A percentile compares a stretch with the other conserved stretches of the same genome.
Conservation (phyloP, 768 basidiomycete genomes). For the Pholiota molesta region DNA sequence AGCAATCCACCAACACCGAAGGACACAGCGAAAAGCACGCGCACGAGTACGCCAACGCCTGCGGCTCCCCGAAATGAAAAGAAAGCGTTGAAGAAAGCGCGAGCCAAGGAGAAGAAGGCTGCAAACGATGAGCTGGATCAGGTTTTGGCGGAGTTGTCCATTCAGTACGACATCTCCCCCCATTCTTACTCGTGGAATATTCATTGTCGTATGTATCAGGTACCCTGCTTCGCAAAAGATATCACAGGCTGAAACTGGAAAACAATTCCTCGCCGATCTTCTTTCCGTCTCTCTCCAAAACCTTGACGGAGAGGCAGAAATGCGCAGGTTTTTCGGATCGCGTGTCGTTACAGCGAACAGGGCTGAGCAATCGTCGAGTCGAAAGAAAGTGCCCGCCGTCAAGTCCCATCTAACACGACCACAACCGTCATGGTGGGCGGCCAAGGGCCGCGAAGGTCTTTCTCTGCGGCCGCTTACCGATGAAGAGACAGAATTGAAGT, state of each 20-base stretch:
- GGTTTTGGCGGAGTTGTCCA: constrained; percentile 79
- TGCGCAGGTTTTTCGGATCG: constrained; percentile 92
- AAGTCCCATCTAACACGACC: constrained; percentile 81
- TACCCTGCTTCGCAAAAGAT: constrained; percentile 55
- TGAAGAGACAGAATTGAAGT: constrained; percentile 53
- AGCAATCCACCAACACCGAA: constrained; percentile 1
- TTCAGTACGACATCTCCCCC: constrained; percentile 55
- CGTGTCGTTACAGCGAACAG: constrained; percentile 76
- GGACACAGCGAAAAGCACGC: constrained; percentile 8
- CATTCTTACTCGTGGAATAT: background rate
- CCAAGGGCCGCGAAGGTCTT: constrained; percentile 71
- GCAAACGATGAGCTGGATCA: constrained; percentile 81
- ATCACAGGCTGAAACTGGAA: constrained; percentile 28
- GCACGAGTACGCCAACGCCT: constrained; percentile 18
- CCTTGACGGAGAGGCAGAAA: constrained; percentile 88
- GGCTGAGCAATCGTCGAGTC: constrained; percentile 32
- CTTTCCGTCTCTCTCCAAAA: constrained; percentile 80
- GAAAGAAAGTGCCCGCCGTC: constrained; percentile 45
- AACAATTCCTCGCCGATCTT: constrained; percentile 50
- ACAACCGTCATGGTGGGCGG: constrained; percentile 74
- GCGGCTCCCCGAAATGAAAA: constrained; percentile 44
- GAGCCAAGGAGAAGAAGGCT: constrained; percentile 66
- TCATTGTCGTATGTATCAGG: constrained; percentile 29
- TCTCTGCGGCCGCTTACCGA: constrained; percentile 59
- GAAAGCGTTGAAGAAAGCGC: constrained; percentile 65